phyloP scores from a whole-genome alignment of 2,329 filamentous ascomycete species.

The Penicillium sp. region DNA sequence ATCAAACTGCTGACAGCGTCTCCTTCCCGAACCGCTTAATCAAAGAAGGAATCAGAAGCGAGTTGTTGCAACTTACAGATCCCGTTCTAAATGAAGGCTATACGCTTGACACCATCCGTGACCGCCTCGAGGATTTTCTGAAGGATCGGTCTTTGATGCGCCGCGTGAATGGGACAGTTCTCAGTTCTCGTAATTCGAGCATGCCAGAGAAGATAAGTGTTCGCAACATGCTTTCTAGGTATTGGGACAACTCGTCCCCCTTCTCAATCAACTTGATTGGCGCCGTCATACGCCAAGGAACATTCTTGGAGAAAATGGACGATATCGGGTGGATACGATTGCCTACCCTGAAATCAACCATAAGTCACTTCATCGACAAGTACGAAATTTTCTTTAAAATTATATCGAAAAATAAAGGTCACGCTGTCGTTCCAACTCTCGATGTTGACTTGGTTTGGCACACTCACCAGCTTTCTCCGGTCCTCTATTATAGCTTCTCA shows the following conservation, averaged over 20 bases:
- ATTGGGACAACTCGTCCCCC: conserved; percentile 47
- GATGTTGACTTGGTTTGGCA: conserved; percentile 56
- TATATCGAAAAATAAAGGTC: conserved; percentile 40
- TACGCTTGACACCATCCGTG: not conserved
- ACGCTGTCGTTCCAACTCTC: conserved; percentile 41
- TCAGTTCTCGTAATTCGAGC: conserved; percentile 7
- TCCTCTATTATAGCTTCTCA: conserved; percentile 65
- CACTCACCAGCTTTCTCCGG: conserved; percentile 74
- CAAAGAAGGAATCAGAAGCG: conserved; percentile 26
- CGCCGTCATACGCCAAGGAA: conserved; percentile 49
- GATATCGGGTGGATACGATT: conserved; percentile 79
- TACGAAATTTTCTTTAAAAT: conserved; percentile 51
- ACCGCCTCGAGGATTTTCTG: not conserved
- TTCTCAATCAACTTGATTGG: conserved; percentile 48
- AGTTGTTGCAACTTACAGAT: conserved; percentile 1
- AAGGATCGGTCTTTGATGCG: conserved; percentile 4
- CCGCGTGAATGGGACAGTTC: conserved; percentile 41
- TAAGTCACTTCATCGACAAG: conserved; percentile 65
- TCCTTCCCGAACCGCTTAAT: conserved; percentile 63
- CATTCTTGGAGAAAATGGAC: conserved; percentile 65
- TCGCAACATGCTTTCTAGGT: conserved; percentile 48
- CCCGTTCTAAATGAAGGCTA: not conserved
- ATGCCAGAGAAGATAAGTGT: conserved; percentile 34
- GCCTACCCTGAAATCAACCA: conserved; percentile 66
- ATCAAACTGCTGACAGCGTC: conserved; percentile 24